Conservation (phyloP, 257 asterid species). For the Fraxinus excelsior region DNA sequence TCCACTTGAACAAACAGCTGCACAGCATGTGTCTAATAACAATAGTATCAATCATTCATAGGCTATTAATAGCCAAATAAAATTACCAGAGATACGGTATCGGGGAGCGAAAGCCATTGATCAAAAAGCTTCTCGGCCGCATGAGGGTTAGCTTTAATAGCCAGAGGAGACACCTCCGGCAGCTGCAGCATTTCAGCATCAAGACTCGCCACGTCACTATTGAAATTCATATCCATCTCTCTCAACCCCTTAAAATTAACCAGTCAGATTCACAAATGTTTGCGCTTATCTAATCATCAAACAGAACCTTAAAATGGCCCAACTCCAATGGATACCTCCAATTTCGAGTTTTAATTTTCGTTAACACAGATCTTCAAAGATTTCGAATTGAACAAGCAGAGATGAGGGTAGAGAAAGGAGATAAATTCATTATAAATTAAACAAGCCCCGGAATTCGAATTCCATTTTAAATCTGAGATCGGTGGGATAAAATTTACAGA, state of each 20-base stretch:
- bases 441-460: conserved; percentile 24
- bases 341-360: conserved; percentile 1
- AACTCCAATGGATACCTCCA: conserved; percentile 12
- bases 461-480: conserved; percentile 24
- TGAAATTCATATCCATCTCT: conserved; percentile 84
- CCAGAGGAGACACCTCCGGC: conserved; percentile 84
- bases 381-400: conserved; percentile 29
- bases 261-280: conserved; percentile 32
- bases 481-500: conserved; percentile 29
- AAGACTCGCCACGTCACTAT: conserved; percentile 76
- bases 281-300: conserved; percentile 42
- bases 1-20: neutral
- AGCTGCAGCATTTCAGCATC: conserved; percentile 93
- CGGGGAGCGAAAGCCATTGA: conserved; percentile 96
- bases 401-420: conserved; percentile 24
- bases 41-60: conserved; percentile 2
- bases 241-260: conserved; percentile 21
- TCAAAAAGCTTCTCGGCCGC: conserved; percentile 80
- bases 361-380: conserved; percentile 32
- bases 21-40: neutral
- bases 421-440: neutral
- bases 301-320: neutral
- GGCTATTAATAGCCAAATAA: neutral
- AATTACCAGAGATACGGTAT: conserved; percentile 71
- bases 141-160: conserved; percentile 75